phyloP scores from a whole-genome alignment of 805 yeast genomes.

The Yarrowia hollandica region DNA sequence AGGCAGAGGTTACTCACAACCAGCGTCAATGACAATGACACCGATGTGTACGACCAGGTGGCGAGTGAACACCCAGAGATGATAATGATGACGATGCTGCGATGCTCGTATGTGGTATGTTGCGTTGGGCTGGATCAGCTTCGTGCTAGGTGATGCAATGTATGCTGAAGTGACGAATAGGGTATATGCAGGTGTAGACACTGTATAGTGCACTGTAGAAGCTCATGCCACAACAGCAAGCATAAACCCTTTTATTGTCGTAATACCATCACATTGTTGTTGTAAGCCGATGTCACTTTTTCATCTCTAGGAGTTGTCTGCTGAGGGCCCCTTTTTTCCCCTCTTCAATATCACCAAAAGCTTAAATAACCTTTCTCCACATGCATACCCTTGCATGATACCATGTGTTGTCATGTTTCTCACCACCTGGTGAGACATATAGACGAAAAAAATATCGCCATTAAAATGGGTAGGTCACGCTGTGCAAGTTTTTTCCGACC shows the following conservation, averaged over 20 bases:
- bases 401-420: constrained; percentile 13
- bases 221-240: not conserved
- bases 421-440: constrained; percentile 9
- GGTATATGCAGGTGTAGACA: not conserved
- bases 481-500: constrained; percentile 6
- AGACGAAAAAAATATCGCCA: not conserved
- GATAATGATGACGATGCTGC: not conserved
- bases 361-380: not conserved
- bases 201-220: not conserved
- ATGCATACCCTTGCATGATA: constrained; percentile 23
- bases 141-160: not conserved
- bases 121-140: not conserved
- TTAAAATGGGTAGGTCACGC: constrained; percentile 8
- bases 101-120: not conserved
- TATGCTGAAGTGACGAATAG: not conserved
- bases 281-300: constrained; percentile 6
- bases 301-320: constrained; percentile 21
- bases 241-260: not conserved
- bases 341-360: not conserved
- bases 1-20: not conserved
- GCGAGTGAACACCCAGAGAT: not conserved
- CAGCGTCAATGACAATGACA: not conserved
- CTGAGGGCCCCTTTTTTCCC: constrained; percentile 17
- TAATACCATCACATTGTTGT: constrained; percentile 12
- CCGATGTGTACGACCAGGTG: not conserved